These are phyloP conservation scores for Suillus tomentosus DNA, from an alignment of 768 basidiomycete species.

Conservation along the genomic window DNA sequence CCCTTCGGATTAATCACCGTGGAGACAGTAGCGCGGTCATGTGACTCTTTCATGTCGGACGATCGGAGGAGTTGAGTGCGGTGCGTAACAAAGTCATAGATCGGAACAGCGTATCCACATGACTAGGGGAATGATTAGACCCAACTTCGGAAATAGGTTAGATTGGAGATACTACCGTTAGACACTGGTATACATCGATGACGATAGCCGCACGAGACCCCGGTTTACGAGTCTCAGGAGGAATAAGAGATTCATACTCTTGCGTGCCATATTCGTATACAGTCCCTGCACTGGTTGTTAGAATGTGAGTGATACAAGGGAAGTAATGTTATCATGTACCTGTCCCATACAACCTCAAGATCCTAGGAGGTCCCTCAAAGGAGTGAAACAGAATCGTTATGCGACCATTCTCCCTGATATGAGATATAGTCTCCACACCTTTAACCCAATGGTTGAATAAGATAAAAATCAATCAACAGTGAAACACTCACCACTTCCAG, in stretches of 20 bases:
- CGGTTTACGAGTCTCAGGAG: constrained; percentile 46
- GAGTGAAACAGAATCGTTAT: constrained; percentile 65
- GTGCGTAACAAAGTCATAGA: constrained; percentile 58
- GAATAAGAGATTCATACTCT: constrained; percentile 57
- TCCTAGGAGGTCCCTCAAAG: constrained; percentile 62
- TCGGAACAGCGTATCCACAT: constrained; percentile 66
- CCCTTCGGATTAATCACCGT: constrained; percentile 36
- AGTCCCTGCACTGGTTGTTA: constrained; percentile 42
- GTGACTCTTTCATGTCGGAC: constrained; percentile 42
- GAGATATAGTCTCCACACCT: constrained; percentile 66
- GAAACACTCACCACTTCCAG: constrained; percentile 55
- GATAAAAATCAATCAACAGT: neutral
- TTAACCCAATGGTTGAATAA: neutral
- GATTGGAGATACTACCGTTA: constrained; percentile 33
- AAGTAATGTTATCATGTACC: constrained; percentile 36
- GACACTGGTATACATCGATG: constrained; percentile 61
- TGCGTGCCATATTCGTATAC: constrained; percentile 65
- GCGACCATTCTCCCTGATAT: constrained; percentile 62
- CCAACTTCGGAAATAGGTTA: neutral
- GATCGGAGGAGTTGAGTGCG: constrained; percentile 52
- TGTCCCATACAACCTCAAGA: constrained; percentile 57
- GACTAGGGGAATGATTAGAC: constrained; percentile 43
- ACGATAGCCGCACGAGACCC: constrained; percentile 65
- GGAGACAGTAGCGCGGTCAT: constrained; percentile 33
- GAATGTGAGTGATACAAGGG: neutral